These are phyloP conservation scores for Nothopassalora personata DNA, from an alignment of 2,329 filamentous ascomycete genomes.

Conservation along the genomic window DNA sequence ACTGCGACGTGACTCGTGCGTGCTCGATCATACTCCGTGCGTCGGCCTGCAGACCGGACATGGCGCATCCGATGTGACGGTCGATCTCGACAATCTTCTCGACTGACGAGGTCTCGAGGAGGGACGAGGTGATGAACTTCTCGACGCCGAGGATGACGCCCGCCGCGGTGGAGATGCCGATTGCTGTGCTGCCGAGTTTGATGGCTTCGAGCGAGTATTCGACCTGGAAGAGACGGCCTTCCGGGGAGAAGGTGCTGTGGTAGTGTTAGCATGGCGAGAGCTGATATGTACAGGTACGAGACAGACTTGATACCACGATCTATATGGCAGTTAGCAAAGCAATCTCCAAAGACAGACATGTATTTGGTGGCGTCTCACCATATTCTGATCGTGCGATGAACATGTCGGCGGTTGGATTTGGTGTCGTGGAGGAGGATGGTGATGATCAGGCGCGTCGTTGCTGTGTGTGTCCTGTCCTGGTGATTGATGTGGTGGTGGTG, in stretches of 20 bases:
- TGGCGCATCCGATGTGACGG: conserved; percentile 96
- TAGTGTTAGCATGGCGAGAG: conserved; percentile 21
- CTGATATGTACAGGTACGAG: conserved; percentile 2
- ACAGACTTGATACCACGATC: conserved; percentile 94
- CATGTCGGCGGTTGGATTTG: conserved; percentile 58
- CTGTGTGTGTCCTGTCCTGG: background rate
- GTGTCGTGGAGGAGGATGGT: background rate
- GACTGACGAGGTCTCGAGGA: conserved; percentile 94
- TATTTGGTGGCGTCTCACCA: conserved; percentile 56
- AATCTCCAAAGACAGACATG: conserved; percentile 17
- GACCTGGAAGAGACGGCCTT: conserved; percentile 99
- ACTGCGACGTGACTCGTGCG: conserved; percentile 90
- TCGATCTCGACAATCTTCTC: conserved; percentile 99
- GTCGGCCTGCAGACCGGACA: conserved; percentile 96
- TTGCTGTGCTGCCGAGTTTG: conserved; percentile 97
- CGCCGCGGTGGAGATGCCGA: conserved; percentile 89
- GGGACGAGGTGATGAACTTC: conserved; percentile 95
- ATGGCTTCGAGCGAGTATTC: conserved; percentile 99
- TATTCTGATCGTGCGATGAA: conserved; percentile 99
- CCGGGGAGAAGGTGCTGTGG: conserved; percentile 91
- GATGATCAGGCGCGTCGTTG: background rate
- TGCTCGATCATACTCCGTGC: conserved; percentile 97
- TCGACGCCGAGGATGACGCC: conserved; percentile 96
- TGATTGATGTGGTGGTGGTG: background rate
- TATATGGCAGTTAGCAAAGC: conserved; percentile 38